phyloP scores from a whole-genome alignment of 768 basidiomycete species.

The Sarcodon sp. region DNA sequence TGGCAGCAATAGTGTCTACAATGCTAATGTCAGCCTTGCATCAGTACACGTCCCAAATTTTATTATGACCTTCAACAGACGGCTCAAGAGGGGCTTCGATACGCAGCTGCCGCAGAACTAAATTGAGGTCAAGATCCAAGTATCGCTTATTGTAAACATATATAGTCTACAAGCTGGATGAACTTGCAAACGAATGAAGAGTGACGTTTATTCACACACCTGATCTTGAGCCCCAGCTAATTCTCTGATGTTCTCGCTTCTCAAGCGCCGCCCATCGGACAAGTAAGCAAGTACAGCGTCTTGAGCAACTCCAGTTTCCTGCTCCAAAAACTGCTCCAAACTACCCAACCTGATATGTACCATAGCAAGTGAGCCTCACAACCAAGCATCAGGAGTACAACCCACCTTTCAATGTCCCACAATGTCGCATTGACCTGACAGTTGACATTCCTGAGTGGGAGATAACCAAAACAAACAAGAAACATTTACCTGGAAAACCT shows the following conservation, averaged over 20 bases:
- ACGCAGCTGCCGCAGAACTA: conserved; percentile 51
- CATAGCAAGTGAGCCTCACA: not conserved
- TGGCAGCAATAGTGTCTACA: conserved; percentile 46
- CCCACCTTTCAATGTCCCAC: conserved; percentile 68
- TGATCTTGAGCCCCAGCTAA: conserved; percentile 65
- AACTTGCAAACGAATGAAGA: not conserved
- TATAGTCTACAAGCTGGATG: conserved; percentile 34
- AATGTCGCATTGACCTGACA: conserved; percentile 45
- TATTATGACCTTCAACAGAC: conserved; percentile 52
- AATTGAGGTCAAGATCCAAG: conserved; percentile 54
- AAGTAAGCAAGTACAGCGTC: conserved; percentile 66
- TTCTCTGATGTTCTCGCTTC: conserved; percentile 61
- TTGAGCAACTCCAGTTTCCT: conserved; percentile 59
- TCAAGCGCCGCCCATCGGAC: conserved; percentile 65
- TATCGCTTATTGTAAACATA: conserved; percentile 80
- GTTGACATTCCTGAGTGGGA: not conserved
- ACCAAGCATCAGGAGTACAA: not conserved
- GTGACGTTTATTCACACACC: conserved; percentile 24
- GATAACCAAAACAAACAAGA: not conserved
- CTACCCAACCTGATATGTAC: conserved; percentile 35
- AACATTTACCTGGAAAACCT: conserved; percentile 18
- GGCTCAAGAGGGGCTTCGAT: conserved; percentile 52
- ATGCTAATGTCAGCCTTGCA: conserved; percentile 1
- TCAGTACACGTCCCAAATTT: not conserved
- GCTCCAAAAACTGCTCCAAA: conserved; percentile 59